Evolutionary conservation across 805 yeast genomes (phyloP).

Genomic region (Wickerhamiella dianesei): DNA sequence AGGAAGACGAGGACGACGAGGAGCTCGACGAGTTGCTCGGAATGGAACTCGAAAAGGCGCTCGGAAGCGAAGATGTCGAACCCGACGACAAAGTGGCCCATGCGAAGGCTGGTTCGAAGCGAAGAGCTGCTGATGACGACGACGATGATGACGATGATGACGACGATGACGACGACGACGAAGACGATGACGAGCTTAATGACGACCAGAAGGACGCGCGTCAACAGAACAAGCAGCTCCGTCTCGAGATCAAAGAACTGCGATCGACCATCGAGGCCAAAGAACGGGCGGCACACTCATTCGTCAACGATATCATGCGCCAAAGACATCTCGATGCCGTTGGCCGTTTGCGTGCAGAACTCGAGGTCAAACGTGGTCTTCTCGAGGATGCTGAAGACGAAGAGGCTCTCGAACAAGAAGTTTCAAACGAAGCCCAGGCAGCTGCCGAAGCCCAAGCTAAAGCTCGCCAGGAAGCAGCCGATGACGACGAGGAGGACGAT

Average conservation of each 20-base stretch:
- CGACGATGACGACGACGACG: slow-evolving; percentile 39
- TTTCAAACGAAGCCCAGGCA: slow-evolving; percentile 8
- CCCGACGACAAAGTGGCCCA: slow-evolving; percentile 23
- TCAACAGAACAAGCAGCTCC: slow-evolving; percentile 58
- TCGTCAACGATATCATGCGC: slow-evolving; percentile 69
- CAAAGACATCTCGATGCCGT: slow-evolving; percentile 76
- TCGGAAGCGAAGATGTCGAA: slow-evolving; percentile 21
- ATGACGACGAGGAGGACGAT: slow-evolving; percentile 23
- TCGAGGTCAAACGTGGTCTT: slow-evolving; percentile 66
- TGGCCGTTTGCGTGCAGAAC: slow-evolving; percentile 61
- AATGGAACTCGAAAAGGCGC: slow-evolving; percentile 25
- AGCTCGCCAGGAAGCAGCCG: slow-evolving; percentile 25
- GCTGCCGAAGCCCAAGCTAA: slow-evolving; percentile 18
- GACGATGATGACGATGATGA: slow-evolving; percentile 45
- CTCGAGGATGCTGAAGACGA: slow-evolving; percentile 29
- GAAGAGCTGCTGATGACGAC: slow-evolving; percentile 25
- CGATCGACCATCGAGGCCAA: slow-evolving; percentile 66
- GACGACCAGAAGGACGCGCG: slow-evolving; percentile 39
- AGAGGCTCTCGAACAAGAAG: slow-evolving; percentile 18
- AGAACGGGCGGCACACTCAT: slow-evolving; percentile 54
- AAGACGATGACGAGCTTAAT: slow-evolving; percentile 38
- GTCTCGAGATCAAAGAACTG: slow-evolving; percentile 76
- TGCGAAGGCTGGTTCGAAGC: slow-evolving; percentile 36
- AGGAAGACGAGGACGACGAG: slow-evolving; percentile 24
- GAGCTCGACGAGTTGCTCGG: slow-evolving; percentile 23